Base-by-base conservation (phyloP, 768 basidiomycete species). In the Lyophyllum shimeji region DNA sequence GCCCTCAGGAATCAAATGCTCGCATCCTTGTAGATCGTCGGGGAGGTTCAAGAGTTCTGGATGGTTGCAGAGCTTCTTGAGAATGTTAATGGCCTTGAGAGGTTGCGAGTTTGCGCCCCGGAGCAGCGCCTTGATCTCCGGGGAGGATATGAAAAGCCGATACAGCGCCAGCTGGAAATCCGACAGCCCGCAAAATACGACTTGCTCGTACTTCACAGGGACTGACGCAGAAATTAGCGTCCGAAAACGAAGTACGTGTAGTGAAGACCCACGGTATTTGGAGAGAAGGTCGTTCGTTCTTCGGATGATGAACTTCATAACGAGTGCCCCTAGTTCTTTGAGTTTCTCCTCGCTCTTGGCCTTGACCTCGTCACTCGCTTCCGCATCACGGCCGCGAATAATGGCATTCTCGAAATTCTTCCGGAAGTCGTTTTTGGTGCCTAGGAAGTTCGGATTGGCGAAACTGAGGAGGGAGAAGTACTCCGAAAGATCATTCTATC, bases 191-290 rank as follows among this genome's bases (percentile, higher is more conserved):
- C 95, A 98, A 72, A 97, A 98, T 0, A 98, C 95, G 58, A 98
- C 90, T 57, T 98, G 94, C 69, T 98, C 97, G 74, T 98, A 98
- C 71, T 99, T 99, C 74, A 99, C 93, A 8, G 97, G 97, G 25
- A 99, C 96, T 98, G 64, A 1, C 17, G 50, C 7, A 53, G 25
- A 43, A 59, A 56, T 62, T 43, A 15, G 44, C n/a, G 18, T 45
- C 13, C n/a, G 33, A 17, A 44, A 25, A 17, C 34, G 12, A 18
- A 52, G 24, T n/a, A 43, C 46, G 52, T 23, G 37, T 25, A 9
- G 23, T 50, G 15, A 18, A 11, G 15, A 83, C 93, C 61, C 58
- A 95, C 95, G 71, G 65, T 98, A 98, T 76, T 98, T 98, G 12
- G 94, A 95, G 40, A 98, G 76, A 20, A 98, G 73, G 65, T 97